Evolutionary conservation across 2,329 filamentous ascomycete genomes (phyloP).

Genomic region (Phyllosticta citriasiana): DNA sequence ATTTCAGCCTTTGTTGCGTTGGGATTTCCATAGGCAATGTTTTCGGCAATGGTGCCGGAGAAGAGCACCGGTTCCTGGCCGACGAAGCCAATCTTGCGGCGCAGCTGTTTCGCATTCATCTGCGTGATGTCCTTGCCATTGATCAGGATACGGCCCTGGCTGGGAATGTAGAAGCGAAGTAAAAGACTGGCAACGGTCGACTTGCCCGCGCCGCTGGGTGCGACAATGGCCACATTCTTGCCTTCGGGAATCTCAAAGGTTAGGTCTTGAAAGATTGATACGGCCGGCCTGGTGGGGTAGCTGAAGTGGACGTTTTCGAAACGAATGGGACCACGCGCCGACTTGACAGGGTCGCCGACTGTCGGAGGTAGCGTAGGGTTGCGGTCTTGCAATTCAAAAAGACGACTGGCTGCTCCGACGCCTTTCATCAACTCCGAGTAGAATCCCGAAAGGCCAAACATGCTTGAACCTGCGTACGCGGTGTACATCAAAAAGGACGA

Average conservation of each 20-base stretch:
- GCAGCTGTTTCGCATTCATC: constrained; percentile 89
- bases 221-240: constrained; percentile 91
- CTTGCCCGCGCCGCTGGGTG: constrained; percentile 91
- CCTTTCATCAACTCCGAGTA: constrained; percentile 99
- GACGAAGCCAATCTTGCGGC: constrained; percentile 88
- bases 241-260: constrained; percentile 88
- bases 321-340: constrained; percentile 77
- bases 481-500: constrained; percentile 99
- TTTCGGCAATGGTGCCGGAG: constrained; percentile 74
- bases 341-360: constrained; percentile 65
- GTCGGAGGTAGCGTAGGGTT: constrained; percentile 81
- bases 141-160: constrained; percentile 65
- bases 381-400: constrained; percentile 93
- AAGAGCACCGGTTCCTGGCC: constrained; percentile 92
- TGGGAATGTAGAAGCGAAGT: constrained; percentile 83
- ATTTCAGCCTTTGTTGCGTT: constrained; percentile 70
- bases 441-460: constrained; percentile 91
- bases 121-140: constrained; percentile 71
- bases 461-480: constrained; percentile 71
- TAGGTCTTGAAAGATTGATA: constrained; percentile 80
- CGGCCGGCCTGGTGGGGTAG: constrained; percentile 88
- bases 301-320: constrained; percentile 81
- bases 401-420: constrained; percentile 85
- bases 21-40: constrained; percentile 85
- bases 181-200: constrained; percentile 89